Evolutionary conservation across 768 basidiomycete species (phyloP).

Genomic region (Psilocybe cyanescens): DNA sequence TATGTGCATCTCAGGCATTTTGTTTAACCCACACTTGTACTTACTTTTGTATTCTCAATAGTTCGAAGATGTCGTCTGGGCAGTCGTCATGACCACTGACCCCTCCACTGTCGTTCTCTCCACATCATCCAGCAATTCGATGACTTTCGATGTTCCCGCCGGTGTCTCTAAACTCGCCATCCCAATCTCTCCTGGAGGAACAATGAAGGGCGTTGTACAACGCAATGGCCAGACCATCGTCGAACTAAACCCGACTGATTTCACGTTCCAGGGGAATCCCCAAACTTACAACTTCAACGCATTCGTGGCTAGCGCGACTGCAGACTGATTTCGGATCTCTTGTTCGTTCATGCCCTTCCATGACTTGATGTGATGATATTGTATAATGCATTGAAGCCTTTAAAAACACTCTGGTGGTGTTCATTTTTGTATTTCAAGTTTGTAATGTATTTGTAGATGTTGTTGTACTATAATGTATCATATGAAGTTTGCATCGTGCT

Average conservation of each 20-base stretch:
- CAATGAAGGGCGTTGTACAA: conserved; percentile 50
- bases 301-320: conserved; percentile 51
- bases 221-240: conserved; percentile 53
- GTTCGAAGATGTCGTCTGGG: conserved; percentile 72
- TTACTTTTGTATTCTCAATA: conserved; percentile 25
- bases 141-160: conserved; percentile 52
- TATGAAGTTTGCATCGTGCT: neutral
- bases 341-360: neutral
- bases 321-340: conserved; percentile 17
- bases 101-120: conserved; percentile 60
- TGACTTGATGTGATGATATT: neutral
- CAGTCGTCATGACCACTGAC: conserved; percentile 61
- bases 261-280: conserved; percentile 59
- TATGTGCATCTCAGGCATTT: conserved; percentile 33
- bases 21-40: conserved; percentile 16
- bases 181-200: conserved; percentile 53
- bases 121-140: conserved; percentile 43
- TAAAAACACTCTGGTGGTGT: conserved; percentile 12
- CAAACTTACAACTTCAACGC: conserved; percentile 73
- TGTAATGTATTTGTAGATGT: neutral
- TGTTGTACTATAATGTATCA: conserved; percentile 3
- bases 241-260: conserved; percentile 49
- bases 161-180: conserved; percentile 69
- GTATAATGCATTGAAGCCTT: neutral
- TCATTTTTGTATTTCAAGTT: conserved; percentile 3